Conservation (phyloP, 129 eudicot genomes). For the Helichrysum umbraculigerum region DNA sequence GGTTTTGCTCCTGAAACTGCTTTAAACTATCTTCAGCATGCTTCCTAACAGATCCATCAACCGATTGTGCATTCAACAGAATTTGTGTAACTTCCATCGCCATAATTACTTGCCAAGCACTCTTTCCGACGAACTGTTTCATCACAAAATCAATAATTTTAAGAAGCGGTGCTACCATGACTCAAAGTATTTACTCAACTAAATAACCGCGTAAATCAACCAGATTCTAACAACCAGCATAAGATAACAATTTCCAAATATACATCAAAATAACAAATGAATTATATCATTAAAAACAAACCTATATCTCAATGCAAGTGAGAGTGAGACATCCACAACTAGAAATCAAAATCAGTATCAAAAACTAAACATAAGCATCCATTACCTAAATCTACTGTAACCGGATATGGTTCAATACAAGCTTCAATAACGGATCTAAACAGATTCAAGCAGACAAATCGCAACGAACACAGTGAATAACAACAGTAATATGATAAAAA, state of each 20-base stretch:
- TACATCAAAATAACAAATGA: neutral
- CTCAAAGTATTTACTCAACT: too few relatives aligned
- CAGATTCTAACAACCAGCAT: too few relatives aligned
- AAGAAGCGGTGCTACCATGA: too few relatives aligned
- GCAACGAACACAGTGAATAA: constrained; percentile 5
- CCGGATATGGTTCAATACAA: neutral
- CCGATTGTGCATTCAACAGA: constrained; percentile 76
- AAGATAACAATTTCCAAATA: neutral
- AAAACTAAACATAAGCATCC: neutral
- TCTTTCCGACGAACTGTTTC: constrained; percentile 27
- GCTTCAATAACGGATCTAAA: constrained; percentile 21
- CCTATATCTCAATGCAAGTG: neutral
- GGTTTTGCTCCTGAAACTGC: constrained; percentile 87
- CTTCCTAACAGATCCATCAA: constrained; percentile 74
- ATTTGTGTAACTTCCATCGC: constrained; percentile 81
- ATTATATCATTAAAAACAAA: neutral
- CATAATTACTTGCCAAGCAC: constrained; percentile 37
- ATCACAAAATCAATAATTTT: too few relatives aligned
- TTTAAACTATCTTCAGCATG: constrained; percentile 85
- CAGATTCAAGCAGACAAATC: neutral
- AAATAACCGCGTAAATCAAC: too few relatives aligned
- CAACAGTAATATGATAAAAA: neutral
- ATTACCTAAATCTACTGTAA: constrained; percentile 6
- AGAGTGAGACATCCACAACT: neutral
- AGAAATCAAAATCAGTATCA: neutral